These are phyloP conservation scores for Trypanosoma congolense DNA, from an alignment of 208 protist genomes.

Conservation along the genomic window DNA sequence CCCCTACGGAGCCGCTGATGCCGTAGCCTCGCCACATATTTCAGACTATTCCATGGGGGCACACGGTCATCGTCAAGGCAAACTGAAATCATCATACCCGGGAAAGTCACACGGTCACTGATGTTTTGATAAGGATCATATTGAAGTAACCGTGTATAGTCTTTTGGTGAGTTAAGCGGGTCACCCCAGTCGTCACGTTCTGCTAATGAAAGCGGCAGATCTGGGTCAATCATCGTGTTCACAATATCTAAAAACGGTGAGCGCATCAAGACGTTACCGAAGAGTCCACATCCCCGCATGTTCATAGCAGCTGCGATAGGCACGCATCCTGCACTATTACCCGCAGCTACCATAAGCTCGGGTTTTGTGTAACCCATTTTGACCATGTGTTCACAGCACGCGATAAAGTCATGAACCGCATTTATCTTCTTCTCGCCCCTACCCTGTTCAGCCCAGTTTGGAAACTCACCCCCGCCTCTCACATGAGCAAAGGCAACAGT, in stretches of 20 bases:
- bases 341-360: constrained; percentile 84
- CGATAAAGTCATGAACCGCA: constrained; percentile 89
- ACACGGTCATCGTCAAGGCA: constrained; percentile 89
- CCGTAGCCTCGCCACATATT: constrained; percentile 86
- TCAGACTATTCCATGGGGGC: constrained; percentile 84
- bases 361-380: constrained; percentile 81
- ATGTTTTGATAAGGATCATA: constrained; percentile 91
- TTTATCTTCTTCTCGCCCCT: constrained; percentile 84
- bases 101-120: constrained; percentile 86
- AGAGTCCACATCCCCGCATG: constrained; percentile 81
- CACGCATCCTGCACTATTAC: constrained; percentile 90
- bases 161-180: constrained; percentile 68
- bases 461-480: constrained; percentile 90
- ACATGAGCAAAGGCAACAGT: constrained; percentile 90
- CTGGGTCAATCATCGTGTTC: constrained; percentile 90
- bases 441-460: constrained; percentile 75
- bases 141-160: constrained; percentile 55
- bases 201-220: constrained; percentile 85
- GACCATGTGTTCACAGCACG: constrained; percentile 90
- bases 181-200: constrained; percentile 95
- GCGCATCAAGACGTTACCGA: constrained; percentile 77
- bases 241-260: constrained; percentile 93
- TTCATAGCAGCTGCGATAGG: constrained; percentile 92
- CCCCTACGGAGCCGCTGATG: constrained; percentile 68
- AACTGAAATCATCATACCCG: constrained; percentile 87